Conservation (phyloP, 305 asterid species). For the Fraxinus nigra region DNA sequence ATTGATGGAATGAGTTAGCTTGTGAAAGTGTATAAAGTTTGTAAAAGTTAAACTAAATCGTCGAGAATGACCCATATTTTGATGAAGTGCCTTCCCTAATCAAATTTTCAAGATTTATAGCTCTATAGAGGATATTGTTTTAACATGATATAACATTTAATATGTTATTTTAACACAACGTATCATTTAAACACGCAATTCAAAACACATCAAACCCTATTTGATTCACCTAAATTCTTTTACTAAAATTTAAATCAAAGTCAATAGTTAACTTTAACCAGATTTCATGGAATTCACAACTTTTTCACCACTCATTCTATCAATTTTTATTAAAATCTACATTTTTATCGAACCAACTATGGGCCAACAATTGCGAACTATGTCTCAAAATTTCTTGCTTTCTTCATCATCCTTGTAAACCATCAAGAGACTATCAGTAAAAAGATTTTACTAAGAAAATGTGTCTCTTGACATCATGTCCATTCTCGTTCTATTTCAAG, state of each 20-base stretch:
- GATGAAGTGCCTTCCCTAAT: neutral
- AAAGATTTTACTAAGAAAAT: neutral
- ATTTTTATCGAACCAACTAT: neutral
- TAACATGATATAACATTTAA: neutral
- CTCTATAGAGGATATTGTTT: too few species aligned
- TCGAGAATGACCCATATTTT: neutral
- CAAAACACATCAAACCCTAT: neutral
- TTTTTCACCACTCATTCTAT: neutral
- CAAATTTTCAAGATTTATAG: too few species aligned
- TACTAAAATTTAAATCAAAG: too few species aligned
- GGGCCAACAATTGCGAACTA: neutral
- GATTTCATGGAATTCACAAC: too few species aligned
- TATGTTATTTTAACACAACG: too few species aligned
- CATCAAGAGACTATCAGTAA: neutral
- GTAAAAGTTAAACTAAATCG: too few species aligned
- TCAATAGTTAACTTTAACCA: neutral
- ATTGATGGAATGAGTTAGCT: neutral
- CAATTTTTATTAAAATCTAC: neutral
- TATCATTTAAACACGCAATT: neutral
- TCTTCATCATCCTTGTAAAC: neutral
- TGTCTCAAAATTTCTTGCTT: neutral
- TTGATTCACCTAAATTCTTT: neutral
- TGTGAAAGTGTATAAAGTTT: neutral
- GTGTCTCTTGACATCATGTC: neutral
- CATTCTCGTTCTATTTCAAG: neutral